Percentiles rank a stretch among this genome's conserved stretches.
These are phyloP conservation scores for Sporothrix globosa DNA, from an alignment of 2,329 filamentous ascomycete genomes.

Conservation along the genomic window DNA sequence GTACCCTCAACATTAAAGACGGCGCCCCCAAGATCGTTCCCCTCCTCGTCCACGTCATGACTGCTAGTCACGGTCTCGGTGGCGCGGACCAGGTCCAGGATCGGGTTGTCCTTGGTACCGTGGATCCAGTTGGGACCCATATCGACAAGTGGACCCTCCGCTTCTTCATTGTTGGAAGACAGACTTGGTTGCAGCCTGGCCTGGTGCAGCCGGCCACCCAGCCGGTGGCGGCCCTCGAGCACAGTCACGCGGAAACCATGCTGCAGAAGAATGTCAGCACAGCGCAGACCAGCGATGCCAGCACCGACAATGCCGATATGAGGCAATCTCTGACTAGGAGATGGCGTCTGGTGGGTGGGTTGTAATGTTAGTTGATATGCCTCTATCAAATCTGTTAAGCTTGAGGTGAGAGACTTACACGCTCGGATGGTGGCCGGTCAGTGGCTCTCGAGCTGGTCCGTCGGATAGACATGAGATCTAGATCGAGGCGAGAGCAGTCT, in stretches of 20 bases:
- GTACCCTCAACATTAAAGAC: constrained; percentile 62
- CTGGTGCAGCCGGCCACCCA: constrained; percentile 68
- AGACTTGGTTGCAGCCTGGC: constrained; percentile 45
- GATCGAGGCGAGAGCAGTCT: constrained; percentile 54
- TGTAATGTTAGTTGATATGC: background rate
- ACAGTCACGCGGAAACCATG: constrained; percentile 69
- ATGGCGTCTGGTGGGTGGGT: constrained; percentile 12
- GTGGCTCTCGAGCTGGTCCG: constrained; percentile 39
- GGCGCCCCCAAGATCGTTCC: constrained; percentile 27
- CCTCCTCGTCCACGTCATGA: constrained; percentile 56
- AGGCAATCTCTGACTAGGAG: constrained; percentile 42
- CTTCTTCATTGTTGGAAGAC: background rate
- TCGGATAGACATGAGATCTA: constrained; percentile 52
- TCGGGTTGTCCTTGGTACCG: constrained; percentile 71
- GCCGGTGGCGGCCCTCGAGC: constrained; percentile 66
- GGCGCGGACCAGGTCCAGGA: constrained; percentile 65
- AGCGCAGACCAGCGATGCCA: constrained; percentile 70
- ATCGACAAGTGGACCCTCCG: constrained; percentile 56
- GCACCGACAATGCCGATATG: constrained; percentile 71
- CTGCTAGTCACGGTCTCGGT: constrained; percentile 57
- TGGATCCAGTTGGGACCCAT: constrained; percentile 81
- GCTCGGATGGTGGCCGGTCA: background rate
- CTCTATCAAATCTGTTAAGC: background rate
- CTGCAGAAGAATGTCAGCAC: constrained; percentile 67
- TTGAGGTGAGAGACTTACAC: background rate